These are phyloP conservation scores for Aspergillus fumigatus DNA, from an alignment of 2,329 filamentous ascomycete genomes.

Conservation along the genomic window DNA sequence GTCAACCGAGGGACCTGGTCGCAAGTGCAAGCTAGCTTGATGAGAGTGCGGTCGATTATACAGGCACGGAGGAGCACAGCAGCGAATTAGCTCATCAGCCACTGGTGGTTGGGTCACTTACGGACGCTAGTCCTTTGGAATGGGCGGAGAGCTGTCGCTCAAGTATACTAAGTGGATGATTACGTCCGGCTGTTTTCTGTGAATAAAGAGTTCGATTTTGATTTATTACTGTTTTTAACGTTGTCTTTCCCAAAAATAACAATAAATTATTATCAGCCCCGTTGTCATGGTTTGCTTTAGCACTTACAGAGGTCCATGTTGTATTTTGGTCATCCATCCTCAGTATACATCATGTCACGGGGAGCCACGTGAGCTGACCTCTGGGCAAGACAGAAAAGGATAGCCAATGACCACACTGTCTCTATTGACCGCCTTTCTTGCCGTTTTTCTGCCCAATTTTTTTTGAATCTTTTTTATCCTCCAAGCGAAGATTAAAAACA, in stretches of 20 bases:
- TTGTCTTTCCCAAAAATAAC: neutral
- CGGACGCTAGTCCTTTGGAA: slow-evolving; percentile 13
- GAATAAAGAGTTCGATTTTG: too few relatives aligned
- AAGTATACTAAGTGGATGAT: neutral
- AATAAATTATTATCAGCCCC: neutral
- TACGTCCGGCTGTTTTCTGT: neutral
- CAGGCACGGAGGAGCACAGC: slow-evolving; percentile 11
- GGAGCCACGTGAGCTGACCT: slow-evolving; percentile 9
- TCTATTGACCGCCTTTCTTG: slow-evolving; percentile 23
- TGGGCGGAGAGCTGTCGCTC: slow-evolving; percentile 21
- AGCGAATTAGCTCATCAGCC: slow-evolving; percentile 25
- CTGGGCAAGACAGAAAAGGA: neutral
- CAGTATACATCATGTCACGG: slow-evolving; percentile 10
- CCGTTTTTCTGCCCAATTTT: slow-evolving; percentile 17
- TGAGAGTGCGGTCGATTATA: neutral
- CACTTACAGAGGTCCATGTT: neutral
- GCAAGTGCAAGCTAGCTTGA: neutral
- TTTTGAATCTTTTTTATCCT: slow-evolving; percentile 21
- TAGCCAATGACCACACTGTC: slow-evolving; percentile 17
- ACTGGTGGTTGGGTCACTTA: slow-evolving; percentile 20
- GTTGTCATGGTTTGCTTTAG: neutral
- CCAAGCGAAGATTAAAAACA: slow-evolving; percentile 5
- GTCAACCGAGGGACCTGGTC: neutral
- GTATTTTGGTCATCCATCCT: neutral
- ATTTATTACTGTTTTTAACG: neutral